Conservation (phyloP, 495 filamentous ascomycete species). For the Neurospora discreta region DNA sequence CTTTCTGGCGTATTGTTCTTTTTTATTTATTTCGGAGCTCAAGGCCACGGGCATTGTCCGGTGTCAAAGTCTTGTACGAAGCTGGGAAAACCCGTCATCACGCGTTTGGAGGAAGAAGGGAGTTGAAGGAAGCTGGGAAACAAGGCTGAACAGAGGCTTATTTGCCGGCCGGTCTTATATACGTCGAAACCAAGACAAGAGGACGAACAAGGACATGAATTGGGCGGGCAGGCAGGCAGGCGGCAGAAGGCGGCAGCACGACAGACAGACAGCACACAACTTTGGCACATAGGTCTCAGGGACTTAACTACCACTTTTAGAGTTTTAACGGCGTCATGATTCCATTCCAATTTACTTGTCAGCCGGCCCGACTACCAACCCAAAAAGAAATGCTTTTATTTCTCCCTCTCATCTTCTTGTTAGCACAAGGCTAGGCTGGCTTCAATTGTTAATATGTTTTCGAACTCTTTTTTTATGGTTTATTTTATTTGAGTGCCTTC, state of each 20-base stretch:
- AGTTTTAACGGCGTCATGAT: neutral
- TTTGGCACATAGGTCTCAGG: neutral
- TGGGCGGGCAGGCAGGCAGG: neutral
- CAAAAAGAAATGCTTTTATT: neutral
- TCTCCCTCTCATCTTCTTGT: neutral
- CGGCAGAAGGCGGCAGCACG: neutral
- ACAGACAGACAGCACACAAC: neutral
- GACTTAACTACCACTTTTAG: neutral
- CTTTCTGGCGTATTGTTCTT: neutral
- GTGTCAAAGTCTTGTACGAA: neutral
- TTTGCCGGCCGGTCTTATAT: neutral
- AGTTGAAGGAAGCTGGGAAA: neutral
- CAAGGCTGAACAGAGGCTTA: neutral
- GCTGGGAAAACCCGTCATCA: neutral
- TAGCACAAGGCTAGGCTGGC: neutral
- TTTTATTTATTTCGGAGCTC: neutral
- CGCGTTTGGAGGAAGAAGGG: neutral
- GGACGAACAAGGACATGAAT: neutral
- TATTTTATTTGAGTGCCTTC: neutral
- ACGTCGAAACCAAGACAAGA: neutral
- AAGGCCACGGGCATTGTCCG: neutral
- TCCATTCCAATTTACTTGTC: neutral
- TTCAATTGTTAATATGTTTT: neutral
- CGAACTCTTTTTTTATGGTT: neutral
- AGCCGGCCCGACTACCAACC: neutral